phyloP scores from a whole-genome alignment of 208 protist genomes.

The Herpetomonas tarakana region DNA sequence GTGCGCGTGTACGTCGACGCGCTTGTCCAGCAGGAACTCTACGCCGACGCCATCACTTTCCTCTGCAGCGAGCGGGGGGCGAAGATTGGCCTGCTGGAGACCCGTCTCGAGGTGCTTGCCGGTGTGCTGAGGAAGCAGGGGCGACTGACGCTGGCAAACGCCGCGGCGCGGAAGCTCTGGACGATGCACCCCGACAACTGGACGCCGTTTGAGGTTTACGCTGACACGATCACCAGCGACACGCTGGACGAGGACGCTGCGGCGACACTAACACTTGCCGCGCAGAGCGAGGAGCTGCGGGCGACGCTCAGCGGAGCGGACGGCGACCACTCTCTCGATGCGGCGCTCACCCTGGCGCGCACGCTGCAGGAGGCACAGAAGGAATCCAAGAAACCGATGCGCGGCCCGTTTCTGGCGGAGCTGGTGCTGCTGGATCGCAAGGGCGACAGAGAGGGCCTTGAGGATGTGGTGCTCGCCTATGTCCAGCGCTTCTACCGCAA shows the following conservation, averaged over 20 bases:
- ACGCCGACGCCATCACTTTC: constrained; percentile 53
- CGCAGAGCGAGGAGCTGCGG: constrained; percentile 31
- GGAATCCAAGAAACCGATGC: constrained; percentile 35
- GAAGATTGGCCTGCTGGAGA: constrained; percentile 64
- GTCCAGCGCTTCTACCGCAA: constrained; percentile 68
- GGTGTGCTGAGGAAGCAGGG: constrained; percentile 33
- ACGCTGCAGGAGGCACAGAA: constrained; percentile 28
- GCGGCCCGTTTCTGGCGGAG: constrained; percentile 81
- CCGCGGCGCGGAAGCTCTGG: constrained; percentile 59
- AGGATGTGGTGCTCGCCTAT: constrained; percentile 50
- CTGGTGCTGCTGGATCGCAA: constrained; percentile 53
- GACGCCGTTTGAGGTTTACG: constrained; percentile 61
- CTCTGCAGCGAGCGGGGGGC: constrained; percentile 52
- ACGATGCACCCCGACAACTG: constrained; percentile 73
- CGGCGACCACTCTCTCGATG: constrained; percentile 35
- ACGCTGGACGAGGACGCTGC: constrained; percentile 2
- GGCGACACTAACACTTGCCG: constrained; percentile 10
- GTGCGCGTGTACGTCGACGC: constrained; percentile 78
- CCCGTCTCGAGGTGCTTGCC: constrained; percentile 71
- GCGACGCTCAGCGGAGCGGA: constrained; percentile 32
- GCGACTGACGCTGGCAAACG: constrained; percentile 45
- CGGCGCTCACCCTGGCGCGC: constrained; percentile 47
- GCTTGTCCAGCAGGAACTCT: constrained; percentile 63
- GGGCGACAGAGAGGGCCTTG: constrained; percentile 18
- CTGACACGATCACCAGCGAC: constrained; percentile 35